These are phyloP conservation scores for Penicillium canescens DNA, from an alignment of 495 filamentous ascomycete genomes.

Conservation along the genomic window DNA sequence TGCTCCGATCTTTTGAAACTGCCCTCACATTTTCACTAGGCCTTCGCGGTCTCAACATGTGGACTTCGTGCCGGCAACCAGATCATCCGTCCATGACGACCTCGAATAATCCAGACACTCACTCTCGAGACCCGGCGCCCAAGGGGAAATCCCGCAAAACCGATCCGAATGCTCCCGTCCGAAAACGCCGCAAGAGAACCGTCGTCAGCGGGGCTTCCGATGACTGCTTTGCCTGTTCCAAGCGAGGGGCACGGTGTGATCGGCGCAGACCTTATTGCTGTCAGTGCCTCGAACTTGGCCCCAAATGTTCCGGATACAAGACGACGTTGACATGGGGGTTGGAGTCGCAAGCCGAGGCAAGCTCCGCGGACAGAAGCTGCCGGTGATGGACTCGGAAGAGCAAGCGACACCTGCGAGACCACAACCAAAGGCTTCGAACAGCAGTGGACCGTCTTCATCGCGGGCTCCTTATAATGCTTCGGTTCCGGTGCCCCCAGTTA, in stretches of 20 bases:
- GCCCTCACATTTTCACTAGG: background rate
- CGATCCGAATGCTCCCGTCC: slow-evolving; percentile 29
- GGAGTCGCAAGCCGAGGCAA: slow-evolving; percentile 97
- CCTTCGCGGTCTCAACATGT: background rate
- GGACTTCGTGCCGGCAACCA: slow-evolving; percentile 14
- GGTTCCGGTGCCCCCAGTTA: slow-evolving; percentile 7
- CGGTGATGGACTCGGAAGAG: slow-evolving; percentile 55
- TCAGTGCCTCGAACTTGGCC: slow-evolving; percentile 86
- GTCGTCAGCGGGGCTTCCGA: slow-evolving; percentile 87
- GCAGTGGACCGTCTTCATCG: slow-evolving; percentile 14
- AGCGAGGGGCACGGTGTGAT: slow-evolving; percentile 82
- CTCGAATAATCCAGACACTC: slow-evolving; percentile 12
- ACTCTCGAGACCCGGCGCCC: slow-evolving; percentile 21
- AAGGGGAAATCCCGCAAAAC: slow-evolving; percentile 32
- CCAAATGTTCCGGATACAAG: slow-evolving; percentile 95
- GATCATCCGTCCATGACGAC: slow-evolving; percentile 15
- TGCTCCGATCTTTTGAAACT: background rate
- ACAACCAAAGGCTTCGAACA: slow-evolving; percentile 12
- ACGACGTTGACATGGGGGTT: slow-evolving; percentile 96
- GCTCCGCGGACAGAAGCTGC: slow-evolving; percentile 82
- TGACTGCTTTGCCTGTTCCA: slow-evolving; percentile 94
- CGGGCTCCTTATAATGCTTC: slow-evolving; percentile 13
- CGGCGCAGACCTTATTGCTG: slow-evolving; percentile 92
- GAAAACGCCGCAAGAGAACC: slow-evolving; percentile 85
- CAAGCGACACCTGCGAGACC: slow-evolving; percentile 15